Evolutionary conservation across 768 basidiomycete species (phyloP).

Genomic region (Porphyrellus cyaneotinctus): DNA sequence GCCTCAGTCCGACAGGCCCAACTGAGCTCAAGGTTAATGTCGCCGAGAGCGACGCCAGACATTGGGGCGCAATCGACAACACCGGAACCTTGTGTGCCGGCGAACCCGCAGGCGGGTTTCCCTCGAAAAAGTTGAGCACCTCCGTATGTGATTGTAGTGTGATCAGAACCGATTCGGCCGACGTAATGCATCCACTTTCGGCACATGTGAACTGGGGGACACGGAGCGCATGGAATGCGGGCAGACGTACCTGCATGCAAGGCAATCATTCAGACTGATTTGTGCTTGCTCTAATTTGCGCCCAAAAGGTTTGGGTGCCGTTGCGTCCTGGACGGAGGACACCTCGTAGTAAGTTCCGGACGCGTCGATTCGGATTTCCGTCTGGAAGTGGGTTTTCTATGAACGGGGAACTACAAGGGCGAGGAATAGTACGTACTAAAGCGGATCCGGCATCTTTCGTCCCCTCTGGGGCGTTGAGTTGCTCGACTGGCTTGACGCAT

Average conservation of each 20-base stretch:
- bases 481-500: slow-evolving; percentile 92
- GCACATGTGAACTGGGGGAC: slow-evolving; percentile 7
- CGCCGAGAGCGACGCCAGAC: slow-evolving; percentile 76
- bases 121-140: slow-evolving; percentile 72
- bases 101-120: slow-evolving; percentile 44
- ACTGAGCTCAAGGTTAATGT: slow-evolving; percentile 46
- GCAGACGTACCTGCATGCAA: slow-evolving; percentile 85
- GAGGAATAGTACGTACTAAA: slow-evolving; percentile 31
- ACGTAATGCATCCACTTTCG: slow-evolving; percentile 94
- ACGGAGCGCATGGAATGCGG: neutral
- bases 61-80: slow-evolving; percentile 87
- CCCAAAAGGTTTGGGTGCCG: slow-evolving; percentile 22
- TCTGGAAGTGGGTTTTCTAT: slow-evolving; percentile 43
- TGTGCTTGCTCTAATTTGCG: slow-evolving; percentile 88
- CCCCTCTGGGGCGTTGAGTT: slow-evolving; percentile 42
- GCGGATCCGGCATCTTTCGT: slow-evolving; percentile 39
- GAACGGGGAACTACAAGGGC: neutral
- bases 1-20: slow-evolving; percentile 44
- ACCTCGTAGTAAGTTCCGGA: slow-evolving; percentile 88
- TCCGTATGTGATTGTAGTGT: slow-evolving; percentile 94
- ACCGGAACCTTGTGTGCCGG: slow-evolving; percentile 55
- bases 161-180: slow-evolving; percentile 95
- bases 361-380: slow-evolving; percentile 87
- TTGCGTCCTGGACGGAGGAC: slow-evolving; percentile 15
- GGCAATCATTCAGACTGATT: slow-evolving; percentile 94